These are phyloP conservation scores for Fusarium equiseti DNA, from an alignment of 2,329 filamentous ascomycete species.

Conservation along the genomic window DNA sequence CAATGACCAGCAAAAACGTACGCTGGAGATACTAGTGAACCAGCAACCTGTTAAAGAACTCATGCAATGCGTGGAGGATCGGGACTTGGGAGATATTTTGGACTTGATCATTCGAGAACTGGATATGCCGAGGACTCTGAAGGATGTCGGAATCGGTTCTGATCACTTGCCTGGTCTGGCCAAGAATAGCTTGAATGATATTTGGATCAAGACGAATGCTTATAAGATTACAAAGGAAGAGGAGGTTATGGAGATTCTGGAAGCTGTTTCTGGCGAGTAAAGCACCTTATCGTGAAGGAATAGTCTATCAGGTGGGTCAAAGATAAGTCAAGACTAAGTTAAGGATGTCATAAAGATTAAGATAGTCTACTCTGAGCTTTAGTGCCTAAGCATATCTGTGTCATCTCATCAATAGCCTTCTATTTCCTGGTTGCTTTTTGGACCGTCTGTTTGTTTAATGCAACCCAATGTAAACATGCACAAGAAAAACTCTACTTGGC, in stretches of 20 bases:
- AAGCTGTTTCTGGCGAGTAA: background rate
- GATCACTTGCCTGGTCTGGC: background rate
- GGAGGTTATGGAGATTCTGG: constrained; percentile 16
- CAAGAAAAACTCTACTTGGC: background rate
- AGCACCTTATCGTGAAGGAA: background rate
- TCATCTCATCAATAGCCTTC: too few species aligned
- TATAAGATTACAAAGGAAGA: constrained; percentile 3
- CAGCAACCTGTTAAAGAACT: background rate
- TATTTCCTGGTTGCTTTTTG: too few species aligned
- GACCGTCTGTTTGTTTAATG: background rate
- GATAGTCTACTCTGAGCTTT: background rate
- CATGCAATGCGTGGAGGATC: background rate
- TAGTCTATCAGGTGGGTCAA: background rate
- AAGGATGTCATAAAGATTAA: too few species aligned
- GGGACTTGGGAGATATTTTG: constrained; percentile 4
- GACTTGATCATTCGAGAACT: constrained; percentile 6
- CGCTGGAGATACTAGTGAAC: background rate
- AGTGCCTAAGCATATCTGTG: too few species aligned
- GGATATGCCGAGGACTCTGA: constrained; percentile 10
- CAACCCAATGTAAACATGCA: background rate
- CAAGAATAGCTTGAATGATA: constrained; percentile 14
- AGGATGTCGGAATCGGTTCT: background rate
- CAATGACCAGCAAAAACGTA: background rate
- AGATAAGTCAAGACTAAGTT: too few species aligned
- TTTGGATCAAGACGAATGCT: constrained; percentile 22